Base-by-base conservation (phyloP, 257 asterid species). In the Ehretia macrophylla region DNA sequence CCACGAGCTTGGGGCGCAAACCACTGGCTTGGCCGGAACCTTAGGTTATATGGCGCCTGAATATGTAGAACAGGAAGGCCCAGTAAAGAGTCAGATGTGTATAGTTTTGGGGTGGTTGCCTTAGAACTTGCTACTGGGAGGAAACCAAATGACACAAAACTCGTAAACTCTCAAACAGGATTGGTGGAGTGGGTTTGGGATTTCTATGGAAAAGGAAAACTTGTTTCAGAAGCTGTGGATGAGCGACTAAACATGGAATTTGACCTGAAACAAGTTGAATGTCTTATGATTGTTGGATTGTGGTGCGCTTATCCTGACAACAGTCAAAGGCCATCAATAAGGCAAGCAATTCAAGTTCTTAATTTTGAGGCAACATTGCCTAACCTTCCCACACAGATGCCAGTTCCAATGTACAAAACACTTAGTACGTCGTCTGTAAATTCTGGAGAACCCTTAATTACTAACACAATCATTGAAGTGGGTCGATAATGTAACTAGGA, bases 31-130 rank as follows among this genome's bases (percentile, higher is more conserved):
- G 39, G 78, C 81, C 0, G 73, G 78, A 32, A 76, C 81, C 8
- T 60, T 76, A 1, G 78, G 81, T 10, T 76, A 76, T 59, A 38
- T 76, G 50, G 78, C 81, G 14, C 81, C 78, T 0, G 81, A 76
- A 42, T 72, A 68, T 27, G 61, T 76, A 72, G 68, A 52, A 76
- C 75, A 8, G 75, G 72, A 20, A 48, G 72, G 48, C 65, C 78
- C 11, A 72, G 78, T 48, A 76, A 68, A 46, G 78, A 72, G n/a
- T 68, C 81, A 0, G 81, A 76, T 12, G 75, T 71, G 9, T 76
- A 76, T 18, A 71, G 78, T 50, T 76, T 76, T 14, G 78, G 78
- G 0, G 51, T 68, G 38, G 81, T 76, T 13, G 72, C 75, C 8
- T 17, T 76, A 37, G 78, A 72, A 55, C 64, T 76, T 27, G 73